Base-by-base conservation (phyloP, 805 yeast genomes). In the Saturnispora halmiae region DNA sequence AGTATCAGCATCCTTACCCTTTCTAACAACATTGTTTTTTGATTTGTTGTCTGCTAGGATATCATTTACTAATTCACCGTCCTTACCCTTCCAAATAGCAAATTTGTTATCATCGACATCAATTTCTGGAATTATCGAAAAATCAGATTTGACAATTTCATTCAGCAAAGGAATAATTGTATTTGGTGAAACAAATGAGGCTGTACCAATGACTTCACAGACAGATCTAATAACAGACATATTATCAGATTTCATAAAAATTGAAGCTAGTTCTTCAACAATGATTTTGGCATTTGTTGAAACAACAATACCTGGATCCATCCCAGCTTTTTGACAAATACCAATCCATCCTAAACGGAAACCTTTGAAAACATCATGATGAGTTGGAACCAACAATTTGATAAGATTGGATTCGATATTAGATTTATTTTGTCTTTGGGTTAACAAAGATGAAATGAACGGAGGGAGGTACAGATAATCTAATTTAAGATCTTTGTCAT, bases 1-100 rank as follows among this genome's bases (percentile, higher is more conserved):
- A 2, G 88, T 82, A 51, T 82, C 94, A 51, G 85, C 85, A 52
- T 87, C 95, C 54, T 79, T 87, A 1, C 84, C 65, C 56, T 82
- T 84, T 54, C 75, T 75, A 11, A 76, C 75, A 25, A 65, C 63
- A 16, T 31, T 15, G 11, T 64, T 61, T 53, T 66, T 71, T 2
- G 54, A 35, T 41, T 62, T 63, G 21, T 54, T 54, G 10, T 56
- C 51, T 28, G 69, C 72, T 36, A 83, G 58, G 4, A 83, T 75
- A 52, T 84, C 77, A 15, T 77, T 60, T 2, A 82, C 92, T 40
- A 81, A 56, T 34, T 72, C 78, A 2, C 87, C 94, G 34, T 79
- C 94, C 0, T 66, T 56, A 8, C 81, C 80, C 34, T 63, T 67
- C 81, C 85, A 84, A 27, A 92, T 82, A 11, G 61, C 59, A 15